Evolutionary conservation across 257 asterid genomes (phyloP).

Genomic region (Solanum boliviense): DNA sequence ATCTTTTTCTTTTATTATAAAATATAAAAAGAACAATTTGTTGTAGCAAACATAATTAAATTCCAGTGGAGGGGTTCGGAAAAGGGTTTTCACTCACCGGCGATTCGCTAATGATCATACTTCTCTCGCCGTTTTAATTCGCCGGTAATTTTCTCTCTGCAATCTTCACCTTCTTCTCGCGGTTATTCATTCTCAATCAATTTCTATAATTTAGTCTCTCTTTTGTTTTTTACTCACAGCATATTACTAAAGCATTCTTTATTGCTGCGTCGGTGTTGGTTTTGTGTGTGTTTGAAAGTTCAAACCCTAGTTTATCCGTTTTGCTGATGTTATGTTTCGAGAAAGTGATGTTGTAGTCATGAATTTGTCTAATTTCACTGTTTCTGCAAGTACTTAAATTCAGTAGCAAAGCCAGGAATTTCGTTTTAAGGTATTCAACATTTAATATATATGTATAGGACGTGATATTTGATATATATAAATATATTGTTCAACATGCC

Average conservation of each 20-base stretch:
- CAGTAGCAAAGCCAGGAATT: background rate
- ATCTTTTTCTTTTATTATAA: background rate
- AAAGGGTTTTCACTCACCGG: conserved; percentile 14
- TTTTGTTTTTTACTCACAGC: background rate
- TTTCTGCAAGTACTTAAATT: background rate
- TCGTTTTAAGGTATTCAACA: background rate
- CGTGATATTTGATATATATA: background rate
- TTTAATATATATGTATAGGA: background rate
- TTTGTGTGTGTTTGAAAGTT: background rate
- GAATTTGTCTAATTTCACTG: background rate
- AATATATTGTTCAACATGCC: background rate
- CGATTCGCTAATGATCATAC: conserved; percentile 4
- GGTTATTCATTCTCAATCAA: background rate
- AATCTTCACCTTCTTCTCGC: conserved; percentile 1
- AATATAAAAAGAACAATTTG: background rate
- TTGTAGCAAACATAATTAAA: background rate
- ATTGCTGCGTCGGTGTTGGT: background rate
- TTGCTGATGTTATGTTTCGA: background rate
- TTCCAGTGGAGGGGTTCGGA: background rate
- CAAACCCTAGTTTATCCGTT: background rate
- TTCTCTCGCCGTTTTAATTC: background rate
- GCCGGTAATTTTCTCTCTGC: background rate
- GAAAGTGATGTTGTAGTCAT: background rate
- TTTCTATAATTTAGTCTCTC: background rate
- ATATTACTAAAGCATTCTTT: background rate